These are phyloP conservation scores for Pistacia atlantica DNA, from an alignment of 345 rosid genomes.

Conservation along the genomic window DNA sequence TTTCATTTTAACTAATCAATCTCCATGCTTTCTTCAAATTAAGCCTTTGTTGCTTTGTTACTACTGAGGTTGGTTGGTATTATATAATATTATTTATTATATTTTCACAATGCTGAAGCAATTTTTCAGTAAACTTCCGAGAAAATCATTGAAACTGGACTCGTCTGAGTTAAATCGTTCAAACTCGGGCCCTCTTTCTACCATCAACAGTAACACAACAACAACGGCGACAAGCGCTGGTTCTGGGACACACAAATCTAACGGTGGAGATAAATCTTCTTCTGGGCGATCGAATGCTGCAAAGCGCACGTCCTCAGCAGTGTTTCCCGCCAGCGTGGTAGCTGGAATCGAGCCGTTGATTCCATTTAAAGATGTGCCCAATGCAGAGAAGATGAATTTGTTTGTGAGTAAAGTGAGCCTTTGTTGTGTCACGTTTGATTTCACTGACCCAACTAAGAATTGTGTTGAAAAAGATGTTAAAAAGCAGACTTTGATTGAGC, in stretches of 20 bases:
- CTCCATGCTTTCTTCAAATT: slow-evolving; percentile 25
- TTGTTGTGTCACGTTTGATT: slow-evolving; percentile 89
- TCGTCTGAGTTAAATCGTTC: slow-evolving; percentile 45
- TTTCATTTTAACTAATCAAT: slow-evolving; percentile 16
- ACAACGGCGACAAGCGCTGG: not conserved
- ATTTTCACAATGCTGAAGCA: slow-evolving; percentile 62
- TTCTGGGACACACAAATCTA: slow-evolving; percentile 43
- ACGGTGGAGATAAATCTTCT: slow-evolving; percentile 29
- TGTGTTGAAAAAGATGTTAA: slow-evolving; percentile 80
- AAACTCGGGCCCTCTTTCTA: slow-evolving; percentile 29
- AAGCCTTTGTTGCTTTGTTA: not conserved
- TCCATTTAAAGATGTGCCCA: slow-evolving; percentile 77
- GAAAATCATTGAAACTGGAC: slow-evolving; percentile 60
- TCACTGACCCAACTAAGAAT: slow-evolving; percentile 69
- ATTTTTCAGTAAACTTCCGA: slow-evolving; percentile 68
- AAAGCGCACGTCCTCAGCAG: slow-evolving; percentile 72
- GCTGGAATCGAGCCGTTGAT: slow-evolving; percentile 86
- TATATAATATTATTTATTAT: too few relatives aligned
- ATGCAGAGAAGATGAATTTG: slow-evolving; percentile 70
- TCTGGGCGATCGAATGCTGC: slow-evolving; percentile 43
- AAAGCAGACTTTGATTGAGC: slow-evolving; percentile 72
- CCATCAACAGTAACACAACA: not conserved
- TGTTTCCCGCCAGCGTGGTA: slow-evolving; percentile 74
- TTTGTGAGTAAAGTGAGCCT: slow-evolving; percentile 87
- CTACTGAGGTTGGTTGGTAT: not conserved